Conservation (phyloP, 2,329 filamentous ascomycete species). For the Fusarium sublunatum region DNA sequence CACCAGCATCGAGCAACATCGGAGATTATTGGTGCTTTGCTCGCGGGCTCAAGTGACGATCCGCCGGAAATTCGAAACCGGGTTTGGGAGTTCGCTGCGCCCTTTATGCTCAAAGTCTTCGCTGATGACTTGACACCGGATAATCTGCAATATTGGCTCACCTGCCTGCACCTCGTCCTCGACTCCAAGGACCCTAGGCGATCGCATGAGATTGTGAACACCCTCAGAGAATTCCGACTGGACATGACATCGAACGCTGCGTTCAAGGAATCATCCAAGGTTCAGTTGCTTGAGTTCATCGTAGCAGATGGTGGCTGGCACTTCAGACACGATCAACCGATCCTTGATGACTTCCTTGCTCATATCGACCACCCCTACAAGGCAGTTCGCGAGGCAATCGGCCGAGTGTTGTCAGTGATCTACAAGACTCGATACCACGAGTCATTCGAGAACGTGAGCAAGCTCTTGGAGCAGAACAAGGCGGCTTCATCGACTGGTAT, state of each 20-base stretch:
- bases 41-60: conserved; percentile 84
- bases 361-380: conserved; percentile 99
- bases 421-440: conserved; percentile 94
- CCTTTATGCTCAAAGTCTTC: conserved; percentile 86
- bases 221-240: conserved; percentile 84
- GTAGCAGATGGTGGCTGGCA: conserved; percentile 95
- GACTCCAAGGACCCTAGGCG: conserved; percentile 91
- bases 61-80: conserved; percentile 77
- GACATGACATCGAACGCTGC: conserved; percentile 97
- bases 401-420: conserved; percentile 86
- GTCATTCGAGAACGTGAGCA: conserved; percentile 83
- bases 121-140: conserved; percentile 94
- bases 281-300: conserved; percentile 87
- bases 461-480: conserved; percentile 82
- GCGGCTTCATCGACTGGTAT: conserved; percentile 83
- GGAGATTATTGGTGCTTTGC: conserved; percentile 88
- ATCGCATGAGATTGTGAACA: conserved; percentile 85
- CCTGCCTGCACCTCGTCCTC: conserved; percentile 88
- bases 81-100: conserved; percentile 91
- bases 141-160: conserved; percentile 94
- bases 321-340: conserved; percentile 89
- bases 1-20: conserved; percentile 96
- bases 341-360: conserved; percentile 86
- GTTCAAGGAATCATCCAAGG: conserved; percentile 98
- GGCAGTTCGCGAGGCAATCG: conserved; percentile 94